phyloP scores from a whole-genome alignment of 768 basidiomycete species.

The Crepidotus variabilis region DNA sequence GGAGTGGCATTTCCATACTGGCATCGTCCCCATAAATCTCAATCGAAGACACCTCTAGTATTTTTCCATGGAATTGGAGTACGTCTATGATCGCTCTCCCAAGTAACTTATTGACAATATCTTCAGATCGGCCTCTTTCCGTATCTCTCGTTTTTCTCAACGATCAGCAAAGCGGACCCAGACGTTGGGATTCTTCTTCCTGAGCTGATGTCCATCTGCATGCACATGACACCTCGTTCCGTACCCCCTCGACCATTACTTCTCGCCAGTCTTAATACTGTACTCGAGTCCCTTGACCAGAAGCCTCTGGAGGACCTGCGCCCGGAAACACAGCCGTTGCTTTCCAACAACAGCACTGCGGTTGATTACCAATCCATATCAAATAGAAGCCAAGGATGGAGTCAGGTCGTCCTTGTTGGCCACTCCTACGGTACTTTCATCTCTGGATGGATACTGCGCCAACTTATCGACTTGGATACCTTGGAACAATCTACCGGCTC shows the following conservation, averaged over 20 bases:
- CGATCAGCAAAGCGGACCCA: slow-evolving; percentile 37
- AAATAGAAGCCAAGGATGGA: slow-evolving; percentile 9
- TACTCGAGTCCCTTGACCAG: slow-evolving; percentile 40
- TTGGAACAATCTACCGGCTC: background rate
- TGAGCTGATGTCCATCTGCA: slow-evolving; percentile 57
- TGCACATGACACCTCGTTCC: slow-evolving; percentile 50
- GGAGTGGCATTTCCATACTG: slow-evolving; percentile 31
- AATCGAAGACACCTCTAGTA: slow-evolving; percentile 47
- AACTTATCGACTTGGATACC: slow-evolving; percentile 17
- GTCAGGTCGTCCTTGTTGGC: slow-evolving; percentile 39
- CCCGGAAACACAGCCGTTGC: background rate
- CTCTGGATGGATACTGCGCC: slow-evolving; percentile 49
- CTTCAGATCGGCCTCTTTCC: slow-evolving; percentile 59
- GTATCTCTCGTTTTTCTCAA: slow-evolving; percentile 48
- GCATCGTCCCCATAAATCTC: slow-evolving; percentile 42
- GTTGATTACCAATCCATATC: background rate
- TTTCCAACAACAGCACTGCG: background rate
- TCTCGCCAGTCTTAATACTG: slow-evolving; percentile 36
- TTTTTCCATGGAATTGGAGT: slow-evolving; percentile 73
- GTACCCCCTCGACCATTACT: slow-evolving; percentile 39
- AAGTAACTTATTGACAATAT: background rate
- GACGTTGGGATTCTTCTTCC: slow-evolving; percentile 56
- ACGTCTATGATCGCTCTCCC: slow-evolving; percentile 14
- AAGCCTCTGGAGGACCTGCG: background rate
- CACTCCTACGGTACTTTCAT: slow-evolving; percentile 67